Base-by-base conservation (phyloP, 176 grass and related monocot genomes). In the Zoysia pacifica region DNA sequence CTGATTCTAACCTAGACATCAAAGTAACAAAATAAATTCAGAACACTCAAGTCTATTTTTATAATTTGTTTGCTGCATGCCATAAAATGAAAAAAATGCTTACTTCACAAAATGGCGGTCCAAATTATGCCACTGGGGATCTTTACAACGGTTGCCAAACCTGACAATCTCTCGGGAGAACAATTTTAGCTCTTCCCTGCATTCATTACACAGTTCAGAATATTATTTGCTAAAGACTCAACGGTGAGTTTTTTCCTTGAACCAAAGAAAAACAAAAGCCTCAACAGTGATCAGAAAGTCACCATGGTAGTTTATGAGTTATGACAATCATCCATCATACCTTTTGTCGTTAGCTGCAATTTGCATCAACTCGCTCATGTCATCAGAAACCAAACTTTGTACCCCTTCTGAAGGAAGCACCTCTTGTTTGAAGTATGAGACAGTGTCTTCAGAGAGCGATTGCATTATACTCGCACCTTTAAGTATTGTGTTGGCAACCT, bases 401-500 rank as follows among this genome's bases (percentile, higher is more conserved):
- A 99, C 86, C 3, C 92, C 93, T 74, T 95, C 88, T 49, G 96
- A 99, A 47, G 62, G 63, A 81, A 99, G 87, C 74, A 93, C 90
- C 69, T 84, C 72, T 83, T 95, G 88, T 62, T 95, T 93, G 75
- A 95, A 93, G 87, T 99, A 91, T 46, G 67, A 86, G 40, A 95
- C 67, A 11, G 86, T 88, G 78, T 99, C 88, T 61, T 89, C 79
- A 0, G 88, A 91, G 46, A 99, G 92, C 49, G 90, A 99, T 73
- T 93, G 86, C 84, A 95, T 99, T 51, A 99, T 58, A 80, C 84
- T 91, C 2, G 79, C 88, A 42, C 88, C 96, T 79, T 95, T 93
- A 48, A 99, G 82, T 81, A 95, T 86, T 48, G 96, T 93, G 83
- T 99, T 99, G 35, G 96, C 96, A 53, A 99, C 86, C 92, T 99